phyloP scores from a whole-genome alignment of 805 yeast species.

The Zygoascus biomembranicola region DNA sequence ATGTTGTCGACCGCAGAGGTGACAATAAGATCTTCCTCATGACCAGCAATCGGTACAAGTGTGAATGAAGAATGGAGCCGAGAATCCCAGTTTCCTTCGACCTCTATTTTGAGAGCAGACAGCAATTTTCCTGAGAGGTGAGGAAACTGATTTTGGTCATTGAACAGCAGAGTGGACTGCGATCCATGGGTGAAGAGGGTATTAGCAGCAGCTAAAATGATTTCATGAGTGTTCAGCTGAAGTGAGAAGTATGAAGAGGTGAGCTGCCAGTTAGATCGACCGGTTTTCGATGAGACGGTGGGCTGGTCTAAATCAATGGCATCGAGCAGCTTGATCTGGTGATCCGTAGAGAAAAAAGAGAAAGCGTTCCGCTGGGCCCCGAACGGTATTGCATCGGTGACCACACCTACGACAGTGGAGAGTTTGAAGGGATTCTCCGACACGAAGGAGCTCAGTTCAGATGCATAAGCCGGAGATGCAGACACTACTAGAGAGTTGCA shows the following conservation, averaged over 20 bases:
- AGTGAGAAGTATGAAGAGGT: constrained; percentile 6
- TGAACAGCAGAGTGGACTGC: constrained; percentile 12
- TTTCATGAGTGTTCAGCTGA: constrained; percentile 8
- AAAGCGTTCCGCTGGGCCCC: constrained; percentile 27
- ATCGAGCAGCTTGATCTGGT: constrained; percentile 17
- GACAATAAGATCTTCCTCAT: constrained; percentile 31
- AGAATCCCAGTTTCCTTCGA: background rate
- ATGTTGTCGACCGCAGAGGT: constrained; percentile 50
- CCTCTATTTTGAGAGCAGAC: constrained; percentile 2
- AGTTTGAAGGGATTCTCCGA: constrained; percentile 6
- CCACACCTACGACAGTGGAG: constrained; percentile 18
- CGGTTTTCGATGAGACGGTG: constrained; percentile 3
- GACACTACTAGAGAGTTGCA: constrained; percentile 19
- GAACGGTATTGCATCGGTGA: constrained; percentile 26
- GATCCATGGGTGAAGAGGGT: constrained; percentile 26
- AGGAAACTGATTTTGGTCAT: background rate
- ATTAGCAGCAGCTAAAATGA: constrained; percentile 26
- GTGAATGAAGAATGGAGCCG: background rate
- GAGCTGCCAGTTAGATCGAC: constrained; percentile 14
- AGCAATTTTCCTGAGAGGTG: constrained; percentile 2
- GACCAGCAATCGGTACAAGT: constrained; percentile 9
- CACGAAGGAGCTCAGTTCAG: constrained; percentile 16
- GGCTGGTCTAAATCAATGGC: constrained; percentile 8
- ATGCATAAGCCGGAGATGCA: constrained; percentile 29
- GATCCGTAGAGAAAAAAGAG: constrained; percentile 18